Evolutionary conservation across 1,139 yeast genomes (phyloP).

Genomic region (Kodamaea suecica): DNA sequence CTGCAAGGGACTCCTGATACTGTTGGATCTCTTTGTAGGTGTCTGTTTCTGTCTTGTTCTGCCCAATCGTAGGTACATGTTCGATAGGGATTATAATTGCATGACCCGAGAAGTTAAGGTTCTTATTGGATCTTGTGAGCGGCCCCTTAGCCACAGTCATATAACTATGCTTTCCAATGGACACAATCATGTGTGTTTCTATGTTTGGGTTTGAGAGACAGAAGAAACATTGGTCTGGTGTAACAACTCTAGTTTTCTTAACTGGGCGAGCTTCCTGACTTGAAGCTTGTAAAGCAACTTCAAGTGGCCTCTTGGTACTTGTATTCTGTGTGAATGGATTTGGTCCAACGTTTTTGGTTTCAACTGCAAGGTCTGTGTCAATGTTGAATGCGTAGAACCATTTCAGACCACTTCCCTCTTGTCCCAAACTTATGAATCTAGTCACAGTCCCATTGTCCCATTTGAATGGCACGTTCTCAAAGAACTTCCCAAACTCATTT

Average conservation of each 20-base stretch:
- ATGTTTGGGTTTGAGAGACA: constrained; percentile 79
- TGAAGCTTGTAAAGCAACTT: not conserved
- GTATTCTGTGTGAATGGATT: constrained; percentile 43
- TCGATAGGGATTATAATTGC: constrained; percentile 79
- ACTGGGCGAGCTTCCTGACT: not conserved
- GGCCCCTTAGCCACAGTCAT: constrained; percentile 89
- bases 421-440: constrained; percentile 63
- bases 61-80: constrained; percentile 54
- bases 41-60: constrained; percentile 15
- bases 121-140: constrained; percentile 47
- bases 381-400: constrained; percentile 76
- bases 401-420: constrained; percentile 53
- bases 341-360: constrained; percentile 16
- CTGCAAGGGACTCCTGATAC: constrained; percentile 44
- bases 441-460: constrained; percentile 50
- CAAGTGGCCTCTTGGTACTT: constrained; percentile 1
- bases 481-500: constrained; percentile 43
- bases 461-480: constrained; percentile 56
- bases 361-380: constrained; percentile 13
- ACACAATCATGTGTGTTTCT: constrained; percentile 76
- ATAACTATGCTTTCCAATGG: constrained; percentile 66
- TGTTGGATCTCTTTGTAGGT: constrained; percentile 27
- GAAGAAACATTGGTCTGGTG: constrained; percentile 68
- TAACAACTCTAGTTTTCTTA: constrained; percentile 9
- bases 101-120: constrained; percentile 69